phyloP scores from a whole-genome alignment of 495 filamentous ascomycete genomes.

The Xylaria telfairii region DNA sequence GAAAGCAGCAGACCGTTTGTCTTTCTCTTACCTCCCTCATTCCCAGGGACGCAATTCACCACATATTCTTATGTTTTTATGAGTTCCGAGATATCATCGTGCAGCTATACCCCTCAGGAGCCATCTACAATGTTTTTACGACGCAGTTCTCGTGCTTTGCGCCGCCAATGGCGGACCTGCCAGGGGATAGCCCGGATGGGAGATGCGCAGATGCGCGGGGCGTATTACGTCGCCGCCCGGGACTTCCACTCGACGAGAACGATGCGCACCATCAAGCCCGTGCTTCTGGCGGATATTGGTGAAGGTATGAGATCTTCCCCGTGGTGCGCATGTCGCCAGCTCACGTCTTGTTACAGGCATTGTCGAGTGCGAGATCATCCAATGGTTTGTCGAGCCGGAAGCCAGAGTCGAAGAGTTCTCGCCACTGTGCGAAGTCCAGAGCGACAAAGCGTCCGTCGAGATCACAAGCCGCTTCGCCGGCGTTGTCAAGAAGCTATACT shows the following conservation, averaged over 20 bases:
- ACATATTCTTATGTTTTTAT: slow-evolving; percentile 23
- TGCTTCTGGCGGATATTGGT: slow-evolving; percentile 92
- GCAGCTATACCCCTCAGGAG: slow-evolving; percentile 17
- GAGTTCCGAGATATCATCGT: slow-evolving; percentile 1
- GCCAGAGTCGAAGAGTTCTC: slow-evolving; percentile 98
- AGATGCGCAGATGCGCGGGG: slow-evolving; percentile 34
- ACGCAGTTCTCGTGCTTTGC: slow-evolving; percentile 48
- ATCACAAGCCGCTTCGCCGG: slow-evolving; percentile 96
- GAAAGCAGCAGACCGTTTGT: slow-evolving; percentile 19
- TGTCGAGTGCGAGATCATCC: slow-evolving; percentile 97
- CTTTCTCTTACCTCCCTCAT: slow-evolving; percentile 29
- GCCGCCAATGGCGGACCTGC: slow-evolving; percentile 48
- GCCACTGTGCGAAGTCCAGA: slow-evolving; percentile 95
- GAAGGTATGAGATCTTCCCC: slow-evolving; percentile 66
- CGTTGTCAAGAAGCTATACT: slow-evolving; percentile 94
- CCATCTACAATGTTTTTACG: slow-evolving; percentile 52
- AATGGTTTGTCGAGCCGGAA: slow-evolving; percentile 98
- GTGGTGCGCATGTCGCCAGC: not conserved
- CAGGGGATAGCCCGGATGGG: slow-evolving; percentile 41
- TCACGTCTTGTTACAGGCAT: slow-evolving; percentile 66
- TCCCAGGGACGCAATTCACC: slow-evolving; percentile 26
- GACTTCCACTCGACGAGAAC: slow-evolving; percentile 67
- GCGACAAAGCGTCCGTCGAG: slow-evolving; percentile 98
- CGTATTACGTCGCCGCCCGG: slow-evolving; percentile 40
- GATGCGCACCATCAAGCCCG: slow-evolving; percentile 75